Base-by-base conservation (phyloP, 106 monocot genomes). In the Vanilla planifolia region DNA sequence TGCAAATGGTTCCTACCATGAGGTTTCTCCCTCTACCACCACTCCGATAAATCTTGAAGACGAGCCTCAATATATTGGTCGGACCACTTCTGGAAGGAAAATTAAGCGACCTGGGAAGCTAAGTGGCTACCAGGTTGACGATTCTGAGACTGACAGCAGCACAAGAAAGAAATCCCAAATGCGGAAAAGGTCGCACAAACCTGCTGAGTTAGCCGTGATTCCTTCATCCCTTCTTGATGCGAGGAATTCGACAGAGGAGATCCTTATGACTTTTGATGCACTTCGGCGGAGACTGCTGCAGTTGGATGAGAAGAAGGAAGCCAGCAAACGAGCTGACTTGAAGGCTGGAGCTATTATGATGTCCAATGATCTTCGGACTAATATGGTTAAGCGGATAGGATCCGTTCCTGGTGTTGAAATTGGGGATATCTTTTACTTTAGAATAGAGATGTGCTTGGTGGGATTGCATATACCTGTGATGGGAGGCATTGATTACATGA, bases 361-460 rank as follows among this genome's bases (percentile, higher is more conserved):
- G 67, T 52, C 48, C 25, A 73, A 61, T 26, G 62, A 84, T 39
- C 62, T 88, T 3, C 36, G 78, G 9, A 77, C 74, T 8, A 92
- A 88, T 65, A 42, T 53, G 6, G 72, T 34, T 22, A 88, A 84
- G 64, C 69, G 83, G 11, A 62, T 88, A 26, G 92, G 92, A 28
- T 17, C 57, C 0, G 65, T 92, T 13, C 81, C 88, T 19, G 92
- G 88, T 15, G 60, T 88, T 33, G 71, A 82, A 27, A 44, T 89
- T 30, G 93, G 93, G 15, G 93, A 93, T 55, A 74, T 89, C 14
- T 92, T 88, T 63, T 92, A 75, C 63, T 88, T 81, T 61, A 75
- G 92, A 64, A 73, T 84, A 36, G 92, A 92, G 57, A 60, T 88
- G 65, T 81, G 80, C 51, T 42, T 92, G 53, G 73, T 85, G 48